These are phyloP conservation scores for Tylopilus sp. DNA, from an alignment of 768 basidiomycete species.

Conservation along the genomic window DNA sequence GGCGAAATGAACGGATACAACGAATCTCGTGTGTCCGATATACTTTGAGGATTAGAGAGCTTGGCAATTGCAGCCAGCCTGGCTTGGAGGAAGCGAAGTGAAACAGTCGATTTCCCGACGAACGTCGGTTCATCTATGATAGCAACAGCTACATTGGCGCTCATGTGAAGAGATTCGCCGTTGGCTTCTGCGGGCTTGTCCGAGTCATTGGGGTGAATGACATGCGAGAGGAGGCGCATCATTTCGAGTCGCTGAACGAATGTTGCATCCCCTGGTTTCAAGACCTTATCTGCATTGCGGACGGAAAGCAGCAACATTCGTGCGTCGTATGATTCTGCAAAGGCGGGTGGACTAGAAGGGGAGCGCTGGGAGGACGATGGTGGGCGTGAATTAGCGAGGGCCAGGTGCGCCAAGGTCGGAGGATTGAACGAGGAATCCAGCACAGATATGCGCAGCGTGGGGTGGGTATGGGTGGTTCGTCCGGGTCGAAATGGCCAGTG, in stretches of 20 bases:
- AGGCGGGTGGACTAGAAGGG: not conserved
- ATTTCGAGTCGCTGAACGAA: slow-evolving; percentile 80
- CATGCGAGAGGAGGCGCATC: slow-evolving; percentile 68
- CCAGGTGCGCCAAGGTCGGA: slow-evolving; percentile 81
- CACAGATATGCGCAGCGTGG: slow-evolving; percentile 56
- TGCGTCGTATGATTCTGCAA: slow-evolving; percentile 53
- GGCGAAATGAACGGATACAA: slow-evolving; percentile 18
- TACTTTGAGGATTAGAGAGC: not conserved
- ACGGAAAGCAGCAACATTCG: slow-evolving; percentile 78
- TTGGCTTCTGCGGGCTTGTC: not conserved
- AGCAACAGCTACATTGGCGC: slow-evolving; percentile 64
- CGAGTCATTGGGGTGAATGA: slow-evolving; percentile 28
- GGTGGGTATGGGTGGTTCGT: slow-evolving; percentile 3
- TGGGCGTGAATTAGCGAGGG: slow-evolving; percentile 53
- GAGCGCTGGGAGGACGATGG: slow-evolving; percentile 16
- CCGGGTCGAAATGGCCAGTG: slow-evolving; percentile 58
- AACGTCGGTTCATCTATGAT: slow-evolving; percentile 88
- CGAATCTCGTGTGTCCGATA: slow-evolving; percentile 10
- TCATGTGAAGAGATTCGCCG: slow-evolving; percentile 2
- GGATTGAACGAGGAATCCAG: slow-evolving; percentile 94
- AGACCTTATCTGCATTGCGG: slow-evolving; percentile 80
- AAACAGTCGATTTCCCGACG: slow-evolving; percentile 67
- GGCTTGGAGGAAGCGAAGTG: slow-evolving; percentile 49
- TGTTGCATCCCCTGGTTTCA: slow-evolving; percentile 69
- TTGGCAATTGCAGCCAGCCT: slow-evolving; percentile 13